These are phyloP conservation scores for Sclerotinia borealis DNA, from an alignment of 2,329 filamentous ascomycete species.

Conservation along the genomic window DNA sequence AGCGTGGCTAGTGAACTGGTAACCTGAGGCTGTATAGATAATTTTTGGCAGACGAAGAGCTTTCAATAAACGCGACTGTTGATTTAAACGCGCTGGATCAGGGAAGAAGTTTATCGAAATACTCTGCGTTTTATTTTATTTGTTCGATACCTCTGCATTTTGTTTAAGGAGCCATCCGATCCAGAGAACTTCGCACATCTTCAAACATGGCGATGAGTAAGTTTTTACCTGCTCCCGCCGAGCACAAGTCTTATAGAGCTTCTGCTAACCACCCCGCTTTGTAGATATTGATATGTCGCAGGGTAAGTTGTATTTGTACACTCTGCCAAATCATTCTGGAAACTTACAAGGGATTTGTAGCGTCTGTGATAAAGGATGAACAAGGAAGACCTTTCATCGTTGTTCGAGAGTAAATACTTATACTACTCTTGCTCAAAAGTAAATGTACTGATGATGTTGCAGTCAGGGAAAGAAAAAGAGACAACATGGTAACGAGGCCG, in stretches of 20 bases:
- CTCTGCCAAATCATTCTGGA: not conserved
- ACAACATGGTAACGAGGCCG: slow-evolving; percentile 91
- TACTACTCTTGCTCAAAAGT: slow-evolving; percentile 20
- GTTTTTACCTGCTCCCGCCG: slow-evolving; percentile 27
- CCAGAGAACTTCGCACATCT: slow-evolving; percentile 17
- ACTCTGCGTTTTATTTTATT: not conserved
- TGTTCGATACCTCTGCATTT: slow-evolving; percentile 1
- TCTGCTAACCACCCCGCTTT: slow-evolving; percentile 22
- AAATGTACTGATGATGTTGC: slow-evolving; percentile 20
- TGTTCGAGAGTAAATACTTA: slow-evolving; percentile 76
- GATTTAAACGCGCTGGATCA: slow-evolving; percentile 20
- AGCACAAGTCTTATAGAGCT: slow-evolving; percentile 24
- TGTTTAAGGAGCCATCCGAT: slow-evolving; percentile 6
- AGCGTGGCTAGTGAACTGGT: not conserved
- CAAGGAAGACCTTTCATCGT: slow-evolving; percentile 96
- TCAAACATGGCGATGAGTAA: slow-evolving; percentile 55
- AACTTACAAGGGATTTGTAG: slow-evolving; percentile 36
- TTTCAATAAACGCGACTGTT: slow-evolving; percentile 22
- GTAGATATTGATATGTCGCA: slow-evolving; percentile 78
- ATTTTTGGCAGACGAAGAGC: slow-evolving; percentile 17
- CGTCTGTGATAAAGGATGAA: slow-evolving; percentile 88
- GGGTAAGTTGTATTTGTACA: slow-evolving; percentile 49
- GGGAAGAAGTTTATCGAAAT: slow-evolving; percentile 9
- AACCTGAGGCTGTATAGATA: slow-evolving; percentile 8
- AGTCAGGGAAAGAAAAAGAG: slow-evolving; percentile 98